Evolutionary conservation across 2,329 filamentous ascomycete species (phyloP), one percentile per base, ranked within the genome.

Genomic region (Corynespora cassiicola): DNA sequence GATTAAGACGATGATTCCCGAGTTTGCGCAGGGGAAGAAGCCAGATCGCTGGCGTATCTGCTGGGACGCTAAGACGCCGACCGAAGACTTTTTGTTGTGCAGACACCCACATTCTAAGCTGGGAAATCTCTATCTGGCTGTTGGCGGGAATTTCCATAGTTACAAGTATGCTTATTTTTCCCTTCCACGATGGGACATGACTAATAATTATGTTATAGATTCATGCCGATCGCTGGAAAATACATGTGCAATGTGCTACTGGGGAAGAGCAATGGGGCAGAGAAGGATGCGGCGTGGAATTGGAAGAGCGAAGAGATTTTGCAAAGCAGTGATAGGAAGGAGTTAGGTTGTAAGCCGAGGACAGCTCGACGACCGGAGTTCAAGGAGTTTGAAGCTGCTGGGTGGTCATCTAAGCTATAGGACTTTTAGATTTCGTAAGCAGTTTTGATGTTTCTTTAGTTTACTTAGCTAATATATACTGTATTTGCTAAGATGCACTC

Each of bases 241-340:
- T 28, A 8, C 26, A 28, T 28, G 26, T 28, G 8, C 26, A 28
- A 28, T 14, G 12, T 28, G 7, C 26, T 28, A n/a, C 10, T n/a
- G 16, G 26, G 12, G 7, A 28, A 28, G 26, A 28, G 26, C 12
- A 28, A 28, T 14, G 26, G 26, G 7, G 26, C 7, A 7, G 26
- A 28, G 12, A 28, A 28, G 26, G 26, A 28, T 14, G 12, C 7
- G 7, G 12, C 26, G 7, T 28, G 26, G 26, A 28, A 14, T 7
- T 28, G 26, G 26, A 28, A 28, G 22, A 24, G 8, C n/a, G 22
- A 24, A n/a, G 22, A 24, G n/a, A n/a, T n/a, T n/a, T n/a, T n/a
- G n/a, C n/a, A n/a, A n/a, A n/a, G n/a, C n/a, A n/a, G n/a, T n/a
- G n/a, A n/a, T n/a, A n/a, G n/a, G n/a, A n/a, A n/a, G n/a, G n/a